A percentile compares a stretch with the other conserved stretches of the same genome.
phyloP scores from a whole-genome alignment of 306 rosid genomes.

The Dryas alaskensis region DNA sequence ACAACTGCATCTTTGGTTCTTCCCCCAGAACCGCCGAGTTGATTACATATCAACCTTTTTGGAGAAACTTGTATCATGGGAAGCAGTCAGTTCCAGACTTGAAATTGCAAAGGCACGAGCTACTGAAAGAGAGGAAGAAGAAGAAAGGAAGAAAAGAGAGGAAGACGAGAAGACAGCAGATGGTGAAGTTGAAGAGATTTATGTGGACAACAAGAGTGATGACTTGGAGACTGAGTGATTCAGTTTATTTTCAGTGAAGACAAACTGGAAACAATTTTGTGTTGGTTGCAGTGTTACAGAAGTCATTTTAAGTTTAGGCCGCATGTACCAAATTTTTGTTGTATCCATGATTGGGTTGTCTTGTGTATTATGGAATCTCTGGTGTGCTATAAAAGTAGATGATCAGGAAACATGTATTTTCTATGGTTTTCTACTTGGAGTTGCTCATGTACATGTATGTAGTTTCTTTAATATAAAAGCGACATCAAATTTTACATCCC shows the following conservation, averaged over 20 bases:
- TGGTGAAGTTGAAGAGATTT: constrained; percentile 33
- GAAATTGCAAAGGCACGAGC: constrained; percentile 65
- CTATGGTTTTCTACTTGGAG: background rate
- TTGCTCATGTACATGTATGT: background rate
- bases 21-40: constrained; percentile 52
- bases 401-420: background rate
- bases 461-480: background rate
- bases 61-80: constrained; percentile 90
- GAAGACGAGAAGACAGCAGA: constrained; percentile 29
- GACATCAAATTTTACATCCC: background rate
- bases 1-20: constrained; percentile 19
- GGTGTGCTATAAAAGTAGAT: no score
- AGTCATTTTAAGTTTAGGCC: background rate
- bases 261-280: background rate
- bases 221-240: constrained; percentile 36
- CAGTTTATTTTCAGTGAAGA: background rate
- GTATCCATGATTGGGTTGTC: background rate
- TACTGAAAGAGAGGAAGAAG: constrained; percentile 47
- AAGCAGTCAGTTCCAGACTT: constrained; percentile 59
- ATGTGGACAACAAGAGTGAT: constrained; percentile 38
- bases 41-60: constrained; percentile 67
- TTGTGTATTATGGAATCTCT: no score
- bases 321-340: background rate
- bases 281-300: constrained; percentile 8
- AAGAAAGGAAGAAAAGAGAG: constrained; percentile 39